Evolutionary conservation across 2,329 filamentous ascomycete species (phyloP), one percentile per base, ranked within the genome.

Genomic region (Escovopsis sp.): DNA sequence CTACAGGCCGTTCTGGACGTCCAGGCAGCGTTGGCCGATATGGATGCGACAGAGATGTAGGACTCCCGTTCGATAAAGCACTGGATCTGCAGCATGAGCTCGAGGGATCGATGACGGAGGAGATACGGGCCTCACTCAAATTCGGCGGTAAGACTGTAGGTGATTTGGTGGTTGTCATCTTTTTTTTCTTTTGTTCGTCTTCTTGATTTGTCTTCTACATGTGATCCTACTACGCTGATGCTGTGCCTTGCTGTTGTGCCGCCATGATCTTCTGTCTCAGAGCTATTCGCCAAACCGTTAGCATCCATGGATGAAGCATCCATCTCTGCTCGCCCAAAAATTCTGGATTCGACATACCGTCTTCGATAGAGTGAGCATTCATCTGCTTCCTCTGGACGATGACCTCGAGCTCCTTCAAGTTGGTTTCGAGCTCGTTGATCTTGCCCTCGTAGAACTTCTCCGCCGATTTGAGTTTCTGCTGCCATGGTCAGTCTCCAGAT

Each of bases 301-400:
- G 31, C 25, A 39, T 14, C 15, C n/a, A n/a, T n/a, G 3, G 11
- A 25, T 8, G 21, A 8, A 25, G 21, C 8, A 25, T 25, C 11
- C 8, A 25, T 25, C 21, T n/a, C n/a, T n/a, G n/a, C n/a, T n/a
- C n/a, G n/a, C n/a, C n/a, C n/a, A n/a, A n/a, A n/a, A 33, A n/a
- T 16, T 11, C 5, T 13, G 16, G 23, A 12, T 31, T 14, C 15
- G 35, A 46, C 52, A 39, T 62, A 79, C 83, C 83, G 62, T 96
- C 88, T 62, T 98, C 90, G 16, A 96, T 78, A 27, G 90, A 68
- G 38, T 82, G 74, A 42, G 93, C 61, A 53, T 90, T 94, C 45
- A 79, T 76, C 37, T 81, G 84, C 65, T 98, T 98, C 40, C 61
- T 61, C 46, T 73, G 66, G 4, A 75, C 62, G 34, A 76, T 72